Base-by-base conservation (phyloP, 2,329 filamentous ascomycete species). In the Colletotrichum paranaense region DNA sequence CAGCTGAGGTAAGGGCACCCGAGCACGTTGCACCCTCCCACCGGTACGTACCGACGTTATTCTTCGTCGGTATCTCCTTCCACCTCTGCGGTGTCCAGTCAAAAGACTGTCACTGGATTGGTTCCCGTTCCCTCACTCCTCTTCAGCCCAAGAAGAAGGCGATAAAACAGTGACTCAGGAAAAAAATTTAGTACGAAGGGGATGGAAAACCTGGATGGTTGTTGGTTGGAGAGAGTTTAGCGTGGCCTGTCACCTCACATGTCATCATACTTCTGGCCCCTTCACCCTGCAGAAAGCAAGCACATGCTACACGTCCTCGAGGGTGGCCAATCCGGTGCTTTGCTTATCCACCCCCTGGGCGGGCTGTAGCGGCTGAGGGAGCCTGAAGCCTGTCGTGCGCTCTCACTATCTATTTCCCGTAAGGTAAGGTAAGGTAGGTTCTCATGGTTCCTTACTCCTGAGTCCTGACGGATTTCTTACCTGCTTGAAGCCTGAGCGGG, bases 221-320 rank as follows among this genome's bases (percentile, higher is more conserved):
- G 67, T 71, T 71, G 59, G 60, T 58, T 71, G 55, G 24, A 38
- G 30, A 56, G 16, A 42, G 62, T 65, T 38, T 59, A 69, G 71
- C 56, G 67, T 71, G 67, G 67, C 35, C 67, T 66, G 67, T 73
- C 67, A 73, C 71, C 71, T 73, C 71, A 73, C 67, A 73, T 73
- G 71, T 71, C 71, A 73, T 73, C 71, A 73, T 71, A 38, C 62
- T 56, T 56, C 56, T 38, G 62, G n/a, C 12, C 42, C 35, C n/a
- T 60, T 56, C 67, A 60, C 70, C 52, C 28, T 62, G 66, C 46
- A 73, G 38, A 56, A 69, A 71, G 38, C 71, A 57, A 62, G 67
- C 71, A 70, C 71, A 73, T 71, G 71, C 71, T 59, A 67, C 64
- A 59, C 35, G 52, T 57, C 56, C 26, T 56, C n/a, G 16, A 56